These are phyloP conservation scores for Botryotinia convoluta DNA, from an alignment of 2,329 filamentous ascomycete species.

Conservation along the genomic window DNA sequence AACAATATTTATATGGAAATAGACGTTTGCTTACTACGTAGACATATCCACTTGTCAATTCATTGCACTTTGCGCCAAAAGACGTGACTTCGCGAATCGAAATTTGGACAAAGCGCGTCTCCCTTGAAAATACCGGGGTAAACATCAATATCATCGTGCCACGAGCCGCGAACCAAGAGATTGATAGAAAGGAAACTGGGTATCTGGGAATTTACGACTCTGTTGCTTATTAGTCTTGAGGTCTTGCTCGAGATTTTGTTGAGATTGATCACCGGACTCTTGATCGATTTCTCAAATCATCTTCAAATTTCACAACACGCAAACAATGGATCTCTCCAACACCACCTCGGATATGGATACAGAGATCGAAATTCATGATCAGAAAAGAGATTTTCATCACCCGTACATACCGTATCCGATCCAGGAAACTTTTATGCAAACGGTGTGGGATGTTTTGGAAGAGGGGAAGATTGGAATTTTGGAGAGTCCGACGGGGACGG, in stretches of 20 bases:
- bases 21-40: neutral
- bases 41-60: neutral
- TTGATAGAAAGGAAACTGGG: neutral
- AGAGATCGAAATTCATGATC: neutral
- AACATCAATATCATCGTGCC: neutral
- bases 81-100: constrained; percentile 17
- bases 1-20: neutral
- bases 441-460: constrained; percentile 65
- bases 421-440: constrained; percentile 68
- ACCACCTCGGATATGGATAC: neutral
- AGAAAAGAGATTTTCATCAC: constrained; percentile 57
- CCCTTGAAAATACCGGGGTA: neutral
- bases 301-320: neutral
- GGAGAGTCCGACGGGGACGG: constrained; percentile 69
- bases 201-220: neutral
- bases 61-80: constrained; percentile 16
- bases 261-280: neutral
- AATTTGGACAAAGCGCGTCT: constrained; percentile 6
- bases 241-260: neutral
- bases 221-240: neutral
- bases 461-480: constrained; percentile 67
- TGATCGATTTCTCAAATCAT: neutral
- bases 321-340: neutral
- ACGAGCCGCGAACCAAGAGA: neutral
- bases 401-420: constrained; percentile 70